Evolutionary conservation across 345 rosid genomes (phyloP), one percentile per base, ranked within the genome.

Genomic region (Eucalyptus rudis): DNA sequence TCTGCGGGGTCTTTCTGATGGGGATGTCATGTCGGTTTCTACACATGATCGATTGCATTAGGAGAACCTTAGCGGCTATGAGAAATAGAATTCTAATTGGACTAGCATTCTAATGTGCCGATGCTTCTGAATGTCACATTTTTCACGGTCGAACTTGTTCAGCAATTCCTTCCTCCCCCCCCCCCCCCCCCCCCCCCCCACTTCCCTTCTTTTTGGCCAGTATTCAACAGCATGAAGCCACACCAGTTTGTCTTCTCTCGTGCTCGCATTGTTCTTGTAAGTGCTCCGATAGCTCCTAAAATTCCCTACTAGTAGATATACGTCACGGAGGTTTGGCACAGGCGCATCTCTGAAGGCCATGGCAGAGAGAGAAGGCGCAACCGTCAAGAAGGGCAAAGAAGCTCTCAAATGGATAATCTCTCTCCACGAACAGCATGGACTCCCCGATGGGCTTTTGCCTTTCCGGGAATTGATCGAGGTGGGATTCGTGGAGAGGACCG

Each of bases 401-500:
- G 89, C 87, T 84, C 49, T 87, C 17, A 49, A 49, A 68, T 51
- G 71, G 84, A 87, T 87, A 19, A 49, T 83, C 66, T 49, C 87
- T 10, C 91, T 85, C 52, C 24, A 47, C 7, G 87, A 84, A 8
- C 64, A n/a, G 68, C 43, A 47, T 44, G 89, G 66, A 40, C 87
- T 89, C 50, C 89, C 85, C 13, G 47, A 49, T 13, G 91, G 91
- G 49, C 89, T 90, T 36, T 43, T 90, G 47, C 89, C 89, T 27
- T 16, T 81, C 58, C n/a, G 31, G 58, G 47, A 87, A 19, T 83
- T 83, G 89, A 50, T 64, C 17, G 91, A 90, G 52, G 87, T 83
- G 19, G 88, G 89, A 22, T 85, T 16, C 29, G 89, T 50, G 64
- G 43, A 68, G 68, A 62, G 85, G 36, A 81, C 85, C 8, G 89